A percentile compares a stretch with the other conserved stretches of the same genome.
These are phyloP conservation scores for Podila epigama DNA, from an alignment of 192 early-diverging fungal species.

Conservation along the genomic window DNA sequence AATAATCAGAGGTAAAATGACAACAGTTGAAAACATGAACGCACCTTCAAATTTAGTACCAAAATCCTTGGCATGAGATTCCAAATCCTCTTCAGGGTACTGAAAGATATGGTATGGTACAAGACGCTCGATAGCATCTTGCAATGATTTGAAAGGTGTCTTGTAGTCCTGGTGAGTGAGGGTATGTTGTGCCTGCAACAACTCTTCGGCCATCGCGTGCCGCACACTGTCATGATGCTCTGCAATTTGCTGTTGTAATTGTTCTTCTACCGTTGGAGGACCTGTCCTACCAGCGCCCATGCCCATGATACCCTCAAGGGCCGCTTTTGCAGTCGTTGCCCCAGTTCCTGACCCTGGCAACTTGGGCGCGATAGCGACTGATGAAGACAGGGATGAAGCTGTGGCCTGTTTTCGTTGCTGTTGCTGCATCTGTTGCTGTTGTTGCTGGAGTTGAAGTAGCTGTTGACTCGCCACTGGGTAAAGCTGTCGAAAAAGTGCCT, in stretches of 20 bases:
- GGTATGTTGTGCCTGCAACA: constrained; percentile 14
- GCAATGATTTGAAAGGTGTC: constrained; percentile 66
- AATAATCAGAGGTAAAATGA: background rate
- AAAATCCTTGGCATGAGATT: constrained; percentile 35
- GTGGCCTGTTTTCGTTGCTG: background rate
- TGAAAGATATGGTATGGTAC: constrained; percentile 81
- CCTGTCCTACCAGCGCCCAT: background rate
- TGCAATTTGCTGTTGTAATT: constrained; percentile 32
- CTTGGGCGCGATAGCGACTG: background rate
- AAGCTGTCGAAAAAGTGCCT: constrained; percentile 17
- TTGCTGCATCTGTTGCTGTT: constrained; percentile 6
- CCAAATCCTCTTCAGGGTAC: constrained; percentile 62
- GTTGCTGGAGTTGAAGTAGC: constrained; percentile 16
- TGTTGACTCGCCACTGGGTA: constrained; percentile 30
- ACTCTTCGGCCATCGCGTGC: constrained; percentile 24
- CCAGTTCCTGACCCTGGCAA: background rate
- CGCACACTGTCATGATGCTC: constrained; percentile 31
- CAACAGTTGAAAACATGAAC: background rate
- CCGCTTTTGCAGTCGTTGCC: background rate
- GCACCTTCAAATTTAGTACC: constrained; percentile 16
- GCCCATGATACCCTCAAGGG: background rate
- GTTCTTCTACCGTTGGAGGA: constrained; percentile 29
- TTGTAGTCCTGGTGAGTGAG: constrained; percentile 56
- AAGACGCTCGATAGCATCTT: constrained; percentile 69
- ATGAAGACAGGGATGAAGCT: background rate